Conservation (phyloP, 164 flowering plant species). For the Umbellularia californica region DNA sequence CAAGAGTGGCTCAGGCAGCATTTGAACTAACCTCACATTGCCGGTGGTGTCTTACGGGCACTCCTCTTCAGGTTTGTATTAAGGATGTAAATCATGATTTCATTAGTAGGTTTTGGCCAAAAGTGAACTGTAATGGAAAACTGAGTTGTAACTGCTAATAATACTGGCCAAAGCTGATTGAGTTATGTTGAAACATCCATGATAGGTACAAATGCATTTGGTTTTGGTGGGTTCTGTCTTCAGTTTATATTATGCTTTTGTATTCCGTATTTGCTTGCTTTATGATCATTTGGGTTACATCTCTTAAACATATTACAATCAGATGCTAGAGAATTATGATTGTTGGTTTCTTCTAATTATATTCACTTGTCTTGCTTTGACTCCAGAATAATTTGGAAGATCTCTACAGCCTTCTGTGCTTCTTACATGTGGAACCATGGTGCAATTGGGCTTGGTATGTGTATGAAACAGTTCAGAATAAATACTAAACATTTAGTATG, state of each 20-base stretch:
- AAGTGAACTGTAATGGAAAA: not conserved
- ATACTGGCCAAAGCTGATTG: not conserved
- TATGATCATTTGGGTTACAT: not conserved
- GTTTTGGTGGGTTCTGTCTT: not conserved
- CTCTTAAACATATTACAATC: not conserved
- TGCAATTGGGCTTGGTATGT: conserved; percentile 85
- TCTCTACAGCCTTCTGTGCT: conserved; percentile 69
- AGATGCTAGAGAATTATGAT: not conserved
- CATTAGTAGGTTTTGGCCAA: not conserved
- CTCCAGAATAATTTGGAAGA: conserved; percentile 85
- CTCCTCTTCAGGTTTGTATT: conserved; percentile 69
- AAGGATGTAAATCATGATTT: not conserved
- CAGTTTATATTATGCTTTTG: not conserved
- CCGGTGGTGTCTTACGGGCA: conserved; percentile 90
- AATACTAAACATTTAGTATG: not conserved
- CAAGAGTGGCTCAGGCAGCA: conserved; percentile 63
- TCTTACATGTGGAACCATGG: conserved; percentile 85
- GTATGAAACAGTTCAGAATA: not conserved
- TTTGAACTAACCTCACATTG: conserved; percentile 52
- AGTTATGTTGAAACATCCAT: too few relatives aligned
- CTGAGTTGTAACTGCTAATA: not conserved
- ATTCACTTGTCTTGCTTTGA: conserved; percentile 6
- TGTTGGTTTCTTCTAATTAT: not conserved
- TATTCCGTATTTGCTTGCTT: not conserved
- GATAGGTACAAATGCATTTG: not conserved